phyloP scores from a whole-genome alignment of 768 basidiomycete species.

The Boletus rubroflammeus region DNA sequence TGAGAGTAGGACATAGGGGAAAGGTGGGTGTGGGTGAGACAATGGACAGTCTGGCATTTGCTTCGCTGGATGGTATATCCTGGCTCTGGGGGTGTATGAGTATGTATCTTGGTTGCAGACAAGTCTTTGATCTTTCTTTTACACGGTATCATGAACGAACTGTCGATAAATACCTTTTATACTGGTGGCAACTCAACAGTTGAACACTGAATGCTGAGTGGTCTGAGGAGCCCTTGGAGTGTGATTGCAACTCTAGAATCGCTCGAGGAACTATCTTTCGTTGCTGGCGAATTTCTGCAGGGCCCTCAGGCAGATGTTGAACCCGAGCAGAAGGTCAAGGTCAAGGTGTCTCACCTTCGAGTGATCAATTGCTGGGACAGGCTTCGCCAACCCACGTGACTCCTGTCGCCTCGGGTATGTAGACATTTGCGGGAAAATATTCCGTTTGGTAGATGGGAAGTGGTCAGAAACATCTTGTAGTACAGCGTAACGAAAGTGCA shows the following conservation, averaged over 20 bases:
- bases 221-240: too few relatives aligned
- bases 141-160: neutral
- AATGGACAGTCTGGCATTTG: neutral
- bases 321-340: neutral
- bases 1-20: neutral
- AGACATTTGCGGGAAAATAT: neutral
- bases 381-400: neutral
- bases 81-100: neutral
- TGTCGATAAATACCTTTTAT: neutral
- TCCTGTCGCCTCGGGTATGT: neutral
- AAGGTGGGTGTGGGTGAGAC: neutral
- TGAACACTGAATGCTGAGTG: too few relatives aligned
- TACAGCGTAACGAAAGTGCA: neutral
- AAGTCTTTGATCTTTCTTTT: too few relatives aligned
- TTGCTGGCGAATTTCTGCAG: neutral
- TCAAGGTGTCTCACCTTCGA: constrained; percentile 10
- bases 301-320: neutral
- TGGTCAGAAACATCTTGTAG: constrained; percentile 3
- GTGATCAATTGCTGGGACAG: neutral
- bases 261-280: constrained; percentile 20
- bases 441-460: constrained; percentile 4
- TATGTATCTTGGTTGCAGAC: too few relatives aligned
- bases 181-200: too few relatives aligned
- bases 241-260: constrained; percentile 5
- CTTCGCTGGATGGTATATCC: neutral